phyloP scores from a whole-genome alignment of 495 filamentous ascomycete species.

The Glutinoglossum americanum region DNA sequence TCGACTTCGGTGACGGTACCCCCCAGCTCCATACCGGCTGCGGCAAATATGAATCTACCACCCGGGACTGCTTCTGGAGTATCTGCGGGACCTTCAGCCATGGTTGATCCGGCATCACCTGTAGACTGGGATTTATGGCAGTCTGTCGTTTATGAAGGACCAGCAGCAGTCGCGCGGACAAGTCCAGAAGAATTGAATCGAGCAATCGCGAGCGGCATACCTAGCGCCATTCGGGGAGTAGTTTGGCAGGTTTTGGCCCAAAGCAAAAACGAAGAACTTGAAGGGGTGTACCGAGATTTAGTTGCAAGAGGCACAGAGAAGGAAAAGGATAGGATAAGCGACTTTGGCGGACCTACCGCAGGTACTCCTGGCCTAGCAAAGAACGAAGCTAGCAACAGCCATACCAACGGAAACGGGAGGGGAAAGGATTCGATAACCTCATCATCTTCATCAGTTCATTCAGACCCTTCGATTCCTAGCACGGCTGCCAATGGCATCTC shows the following conservation, averaged over 20 bases:
- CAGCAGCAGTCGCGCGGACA: slow-evolving; percentile 60
- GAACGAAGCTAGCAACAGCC: slow-evolving; percentile 17
- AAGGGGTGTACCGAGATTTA: slow-evolving; percentile 70
- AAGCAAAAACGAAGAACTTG: slow-evolving; percentile 77
- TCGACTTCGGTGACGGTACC: slow-evolving; percentile 16
- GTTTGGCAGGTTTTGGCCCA: slow-evolving; percentile 96
- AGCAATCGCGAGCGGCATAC: slow-evolving; percentile 84
- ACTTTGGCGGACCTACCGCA: slow-evolving; percentile 20
- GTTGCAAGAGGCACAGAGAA: slow-evolving; percentile 63
- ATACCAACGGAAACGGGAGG: slow-evolving; percentile 22
- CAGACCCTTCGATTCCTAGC: slow-evolving; percentile 47
- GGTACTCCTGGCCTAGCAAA: slow-evolving; percentile 15
- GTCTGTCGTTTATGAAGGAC: slow-evolving; percentile 78
- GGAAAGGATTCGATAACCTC: slow-evolving; percentile 45
- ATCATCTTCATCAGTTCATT: slow-evolving; percentile 65
- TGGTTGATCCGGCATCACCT: slow-evolving; percentile 34
- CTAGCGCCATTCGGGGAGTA: slow-evolving; percentile 80
- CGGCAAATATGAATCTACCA: slow-evolving; percentile 32
- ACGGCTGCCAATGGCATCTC: slow-evolving; percentile 33
- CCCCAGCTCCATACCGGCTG: slow-evolving; percentile 24
- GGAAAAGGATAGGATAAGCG: slow-evolving; percentile 39
- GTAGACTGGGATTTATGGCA: slow-evolving; percentile 99
- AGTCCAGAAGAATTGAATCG: slow-evolving; percentile 73
- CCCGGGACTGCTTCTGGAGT: slow-evolving; percentile 69
- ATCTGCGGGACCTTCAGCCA: slow-evolving; percentile 43